Evolutionary conservation across 2,329 filamentous ascomycete genomes (phyloP).

Genomic region (Endoconidiophora polonica): DNA sequence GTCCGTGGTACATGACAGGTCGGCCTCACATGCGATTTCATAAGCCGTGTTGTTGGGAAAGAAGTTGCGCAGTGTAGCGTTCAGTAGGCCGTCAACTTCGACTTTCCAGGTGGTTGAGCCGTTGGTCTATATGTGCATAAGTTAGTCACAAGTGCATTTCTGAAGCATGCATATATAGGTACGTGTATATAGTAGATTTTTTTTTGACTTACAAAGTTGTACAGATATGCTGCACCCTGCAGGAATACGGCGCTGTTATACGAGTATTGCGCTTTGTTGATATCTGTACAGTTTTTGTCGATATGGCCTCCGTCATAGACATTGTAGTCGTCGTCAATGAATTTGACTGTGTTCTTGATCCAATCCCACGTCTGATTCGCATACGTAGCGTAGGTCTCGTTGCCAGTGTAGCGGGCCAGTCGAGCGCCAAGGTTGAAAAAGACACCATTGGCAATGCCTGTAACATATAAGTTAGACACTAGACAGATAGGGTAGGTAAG

Average conservation of each 20-base stretch:
- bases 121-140: conserved; percentile 12
- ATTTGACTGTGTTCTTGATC: conserved; percentile 27
- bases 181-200: neutral
- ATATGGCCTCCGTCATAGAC: conserved; percentile 41
- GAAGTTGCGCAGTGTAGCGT: conserved; percentile 28
- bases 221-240: conserved; percentile 40
- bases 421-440: conserved; percentile 52
- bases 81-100: conserved; percentile 34
- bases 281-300: conserved; percentile 32
- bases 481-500: neutral
- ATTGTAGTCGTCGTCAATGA: conserved; percentile 39
- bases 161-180: no score
- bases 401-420: conserved; percentile 52
- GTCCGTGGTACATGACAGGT: conserved; percentile 41
- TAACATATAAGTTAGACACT: neutral
- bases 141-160: neutral
- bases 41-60: conserved; percentile 39
- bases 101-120: conserved; percentile 31
- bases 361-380: conserved; percentile 41
- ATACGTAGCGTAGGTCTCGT: conserved; percentile 46
- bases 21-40: conserved; percentile 44
- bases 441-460: conserved; percentile 42
- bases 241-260: conserved; percentile 38
- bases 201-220: conserved; percentile 28
- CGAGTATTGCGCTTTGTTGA: conserved; percentile 37